Percentiles rank a stretch among this genome's conserved stretches.
These are phyloP conservation scores for Stropharia rugosoannulata DNA, from an alignment of 768 basidiomycete species.

Conservation along the genomic window DNA sequence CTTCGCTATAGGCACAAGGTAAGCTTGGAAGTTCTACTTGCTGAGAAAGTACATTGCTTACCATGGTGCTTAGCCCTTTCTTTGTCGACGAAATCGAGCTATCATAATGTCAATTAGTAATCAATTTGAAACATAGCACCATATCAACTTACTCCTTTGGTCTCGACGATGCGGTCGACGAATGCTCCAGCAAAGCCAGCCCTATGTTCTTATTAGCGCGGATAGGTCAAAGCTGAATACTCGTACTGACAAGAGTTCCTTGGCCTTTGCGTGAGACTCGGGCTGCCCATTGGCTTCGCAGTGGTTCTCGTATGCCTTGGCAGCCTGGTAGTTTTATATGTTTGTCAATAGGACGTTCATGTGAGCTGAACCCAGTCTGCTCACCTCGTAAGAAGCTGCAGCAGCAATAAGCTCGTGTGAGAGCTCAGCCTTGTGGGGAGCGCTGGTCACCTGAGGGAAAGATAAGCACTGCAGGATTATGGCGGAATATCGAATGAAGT, in stretches of 20 bases:
- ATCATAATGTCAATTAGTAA: neutral
- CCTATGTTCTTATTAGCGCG: slow-evolving; percentile 17
- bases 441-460: slow-evolving; percentile 37
- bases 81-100: slow-evolving; percentile 23
- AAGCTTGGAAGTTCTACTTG: neutral
- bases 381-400: slow-evolving; percentile 65
- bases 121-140: neutral
- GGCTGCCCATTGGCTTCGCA: slow-evolving; percentile 45
- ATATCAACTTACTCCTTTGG: slow-evolving; percentile 39
- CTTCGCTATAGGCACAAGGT: neutral
- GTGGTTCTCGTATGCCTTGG: slow-evolving; percentile 64
- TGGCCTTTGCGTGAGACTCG: slow-evolving; percentile 49
- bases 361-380: neutral
- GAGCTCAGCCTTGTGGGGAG: slow-evolving; percentile 54
- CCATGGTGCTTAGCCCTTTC: slow-evolving; percentile 22
- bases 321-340: slow-evolving; percentile 40
- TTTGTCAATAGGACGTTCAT: neutral
- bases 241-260: slow-evolving; percentile 46
- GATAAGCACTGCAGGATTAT: neutral
- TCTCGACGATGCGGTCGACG: slow-evolving; percentile 54
- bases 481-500: neutral
- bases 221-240: neutral
- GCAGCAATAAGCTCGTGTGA: slow-evolving; percentile 69
- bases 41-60: slow-evolving; percentile 5
- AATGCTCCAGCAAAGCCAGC: slow-evolving; percentile 58